A percentile compares a stretch with the other conserved stretches of the same genome.
These are phyloP conservation scores for Hemerocallis citrina DNA, from an alignment of 106 monocot species.

Conservation along the genomic window DNA sequence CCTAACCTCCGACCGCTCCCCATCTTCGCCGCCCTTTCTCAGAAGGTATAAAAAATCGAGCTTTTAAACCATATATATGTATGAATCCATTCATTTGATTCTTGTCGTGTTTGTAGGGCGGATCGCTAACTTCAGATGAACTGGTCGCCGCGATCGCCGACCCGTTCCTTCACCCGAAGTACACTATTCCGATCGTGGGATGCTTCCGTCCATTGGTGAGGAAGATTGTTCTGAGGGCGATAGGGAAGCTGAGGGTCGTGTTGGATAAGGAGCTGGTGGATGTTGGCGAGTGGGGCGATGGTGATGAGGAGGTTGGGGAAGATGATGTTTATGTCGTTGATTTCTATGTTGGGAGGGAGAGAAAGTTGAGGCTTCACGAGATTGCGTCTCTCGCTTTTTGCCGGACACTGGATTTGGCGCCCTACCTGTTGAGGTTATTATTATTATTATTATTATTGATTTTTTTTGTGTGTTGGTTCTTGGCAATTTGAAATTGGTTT, in stretches of 20 bases:
- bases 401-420: constrained; percentile 68
- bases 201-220: constrained; percentile 71
- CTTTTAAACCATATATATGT: no score
- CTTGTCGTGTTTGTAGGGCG: constrained; percentile 18
- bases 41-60: constrained; percentile 43
- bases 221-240: constrained; percentile 33
- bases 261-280: no score
- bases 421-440: constrained; percentile 50
- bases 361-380: constrained; percentile 77
- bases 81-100: not conserved
- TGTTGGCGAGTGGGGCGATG: constrained; percentile 17
- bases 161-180: constrained; percentile 73
- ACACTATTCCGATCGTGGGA: constrained; percentile 75
- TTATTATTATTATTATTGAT: no score
- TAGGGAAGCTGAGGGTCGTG: constrained; percentile 35
- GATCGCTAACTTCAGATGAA: constrained; percentile 26
- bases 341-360: constrained; percentile 53
- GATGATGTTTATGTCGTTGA: constrained; percentile 47
- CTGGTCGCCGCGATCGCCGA: constrained; percentile 51
- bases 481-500: no score
- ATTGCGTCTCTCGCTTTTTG: constrained; percentile 61
- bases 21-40: constrained; percentile 28
- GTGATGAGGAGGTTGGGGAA: constrained; percentile 40
- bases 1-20: constrained; percentile 35
- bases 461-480: no score